These are phyloP conservation scores for Hymenoscyphus salicellus DNA, from an alignment of 2,329 filamentous ascomycete genomes.

Conservation along the genomic window DNA sequence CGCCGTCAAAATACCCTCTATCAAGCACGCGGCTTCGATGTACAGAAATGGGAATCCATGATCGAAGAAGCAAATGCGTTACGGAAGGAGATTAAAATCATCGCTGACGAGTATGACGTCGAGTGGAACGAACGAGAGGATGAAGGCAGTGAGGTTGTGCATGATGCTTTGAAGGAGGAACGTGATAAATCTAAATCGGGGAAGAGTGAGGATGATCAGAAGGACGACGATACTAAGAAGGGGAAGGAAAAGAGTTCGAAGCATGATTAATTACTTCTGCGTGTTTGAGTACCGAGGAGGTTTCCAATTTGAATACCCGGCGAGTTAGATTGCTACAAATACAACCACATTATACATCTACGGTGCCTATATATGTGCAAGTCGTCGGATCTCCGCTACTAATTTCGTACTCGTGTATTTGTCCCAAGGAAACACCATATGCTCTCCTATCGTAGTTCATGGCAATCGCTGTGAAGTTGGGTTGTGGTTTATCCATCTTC, in stretches of 20 bases:
- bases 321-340: too few species aligned
- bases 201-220: slow-evolving; percentile 39
- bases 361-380: too few species aligned
- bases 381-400: too few species aligned
- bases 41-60: slow-evolving; percentile 71
- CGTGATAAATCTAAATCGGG: slow-evolving; percentile 39
- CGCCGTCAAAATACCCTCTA: slow-evolving; percentile 76
- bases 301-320: too few species aligned
- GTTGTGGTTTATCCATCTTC: too few species aligned
- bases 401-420: too few species aligned
- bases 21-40: slow-evolving; percentile 69
- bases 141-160: slow-evolving; percentile 65
- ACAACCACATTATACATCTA: too few species aligned
- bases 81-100: slow-evolving; percentile 72
- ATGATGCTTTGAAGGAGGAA: slow-evolving; percentile 55
- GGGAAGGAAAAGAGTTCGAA: slow-evolving; percentile 14
- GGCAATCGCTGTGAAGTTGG: too few species aligned
- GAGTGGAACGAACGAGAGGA: slow-evolving; percentile 81
- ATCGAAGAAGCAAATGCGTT: slow-evolving; percentile 77
- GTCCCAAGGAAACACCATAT: too few species aligned
- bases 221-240: slow-evolving; percentile 27
- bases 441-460: too few species aligned
- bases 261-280: neutral
- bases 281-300: too few species aligned
- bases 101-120: slow-evolving; percentile 84